Conservation (phyloP, 139 green algal genomes). For the Coelastrella sp. region DNA sequence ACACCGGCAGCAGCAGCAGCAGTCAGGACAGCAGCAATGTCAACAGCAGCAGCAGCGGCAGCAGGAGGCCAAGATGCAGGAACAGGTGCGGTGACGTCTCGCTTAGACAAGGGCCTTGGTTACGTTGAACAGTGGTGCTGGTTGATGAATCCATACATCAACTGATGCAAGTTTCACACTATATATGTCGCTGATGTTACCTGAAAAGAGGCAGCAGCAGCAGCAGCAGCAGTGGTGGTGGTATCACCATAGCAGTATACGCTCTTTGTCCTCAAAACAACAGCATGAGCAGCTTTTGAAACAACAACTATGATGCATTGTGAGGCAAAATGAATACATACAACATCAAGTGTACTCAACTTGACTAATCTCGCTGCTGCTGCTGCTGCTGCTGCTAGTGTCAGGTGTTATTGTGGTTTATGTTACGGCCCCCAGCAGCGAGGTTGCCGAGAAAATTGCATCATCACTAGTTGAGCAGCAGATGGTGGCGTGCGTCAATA, state of each 20-base stretch:
- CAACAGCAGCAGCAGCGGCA: constrained; percentile 9
- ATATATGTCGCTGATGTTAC: no score
- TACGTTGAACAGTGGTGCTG: background rate
- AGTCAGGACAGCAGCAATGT: background rate
- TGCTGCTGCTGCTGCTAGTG: background rate
- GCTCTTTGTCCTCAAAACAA: background rate
- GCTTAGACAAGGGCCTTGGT: background rate
- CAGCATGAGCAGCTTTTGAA: no score
- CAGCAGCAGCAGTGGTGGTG: background rate
- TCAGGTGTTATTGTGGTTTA: constrained; percentile 59
- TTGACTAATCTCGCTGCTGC: background rate
- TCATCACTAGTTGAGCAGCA: constrained; percentile 62
- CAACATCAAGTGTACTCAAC: background rate
- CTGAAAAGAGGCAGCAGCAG: background rate
- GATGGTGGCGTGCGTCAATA: constrained; percentile 88
- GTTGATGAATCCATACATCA: background rate
- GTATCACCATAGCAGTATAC: background rate
- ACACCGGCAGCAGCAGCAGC: constrained; percentile 16
- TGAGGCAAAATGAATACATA: background rate
- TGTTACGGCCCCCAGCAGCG: constrained; percentile 62
- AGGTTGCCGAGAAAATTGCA: constrained; percentile 67
- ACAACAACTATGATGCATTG: background rate
- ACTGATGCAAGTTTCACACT: background rate
- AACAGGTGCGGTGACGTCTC: background rate
- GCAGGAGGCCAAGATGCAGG: background rate